Evolutionary conservation across 73 alveolate species (phyloP), one percentile per base, ranked within the genome.

Genomic region (Urostyla sp.): DNA sequence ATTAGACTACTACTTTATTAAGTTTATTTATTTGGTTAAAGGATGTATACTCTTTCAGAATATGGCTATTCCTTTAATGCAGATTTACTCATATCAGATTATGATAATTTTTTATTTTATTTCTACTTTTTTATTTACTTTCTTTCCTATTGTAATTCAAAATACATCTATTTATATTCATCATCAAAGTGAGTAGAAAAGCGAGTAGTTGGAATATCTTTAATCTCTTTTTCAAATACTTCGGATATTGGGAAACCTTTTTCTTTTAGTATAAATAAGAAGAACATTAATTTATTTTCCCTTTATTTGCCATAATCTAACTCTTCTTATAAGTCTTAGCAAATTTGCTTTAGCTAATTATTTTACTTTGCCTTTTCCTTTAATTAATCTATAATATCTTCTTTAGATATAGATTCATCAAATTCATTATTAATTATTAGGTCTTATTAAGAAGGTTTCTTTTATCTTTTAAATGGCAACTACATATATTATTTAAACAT

Each of bases 221-320:
- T 73, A 10, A 73, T 73, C 26, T 73, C 85, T 13, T 31, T 53
- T 73, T 73, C 85, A 52, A 73, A 73, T 3, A 73, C 69, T 44
- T 73, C 85, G 16, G 85, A 48, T 8, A 73, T 73, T 2, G 85
- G 85, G 45, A 73, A 53, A 13, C 85, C 85, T 53, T 54, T 11
- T 31, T 73, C 85, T 32, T 73, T 73, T 27, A 73, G 52, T 18
- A 73, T 35, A 43, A 40, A 73, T 7, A 73, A 60, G 85, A 73
- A 73, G 24, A 73, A 73, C 85, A 73, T 73, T 1, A 73, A 46
- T 53, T 73, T 73, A 35, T 73, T 73, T 73, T 73, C 85, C 20
- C 85, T 2, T 30, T 73, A 31, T 48, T 73, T 73, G 27, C 85
- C 85, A 73, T 73, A 73, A n/a, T 73, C 85, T 3, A 73, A 8